phyloP scores from a whole-genome alignment of 2,329 filamentous ascomycete species.

The Beauveria brongniartii region DNA sequence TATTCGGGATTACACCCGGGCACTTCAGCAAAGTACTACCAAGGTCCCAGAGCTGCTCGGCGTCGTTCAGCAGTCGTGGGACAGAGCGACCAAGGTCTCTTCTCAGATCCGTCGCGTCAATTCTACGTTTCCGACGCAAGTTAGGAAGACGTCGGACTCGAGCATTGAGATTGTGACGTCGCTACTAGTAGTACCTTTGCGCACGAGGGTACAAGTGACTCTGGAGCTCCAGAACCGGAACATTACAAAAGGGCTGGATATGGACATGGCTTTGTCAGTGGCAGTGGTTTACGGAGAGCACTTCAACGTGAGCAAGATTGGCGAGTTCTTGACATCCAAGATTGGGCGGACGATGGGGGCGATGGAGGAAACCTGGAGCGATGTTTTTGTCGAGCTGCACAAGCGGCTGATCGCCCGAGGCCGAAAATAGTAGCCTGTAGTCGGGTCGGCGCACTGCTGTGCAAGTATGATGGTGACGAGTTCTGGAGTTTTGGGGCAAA shows the following conservation, averaged over 20 bases:
- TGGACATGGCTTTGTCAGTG: conserved; percentile 46
- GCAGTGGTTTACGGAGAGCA: conserved; percentile 68
- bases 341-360: conserved; percentile 35
- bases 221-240: conserved; percentile 46
- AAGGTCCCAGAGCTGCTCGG: conserved; percentile 49
- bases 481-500: neutral
- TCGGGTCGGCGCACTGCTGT: neutral
- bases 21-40: conserved; percentile 49
- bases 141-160: conserved; percentile 57
- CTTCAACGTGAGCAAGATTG: conserved; percentile 68
- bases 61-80: conserved; percentile 57
- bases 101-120: conserved; percentile 55
- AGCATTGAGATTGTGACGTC: conserved; percentile 53
- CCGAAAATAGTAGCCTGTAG: conserved; percentile 30
- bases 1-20: conserved; percentile 60
- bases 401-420: conserved; percentile 48
- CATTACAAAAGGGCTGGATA: conserved; percentile 41
- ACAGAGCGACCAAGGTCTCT: conserved; percentile 50
- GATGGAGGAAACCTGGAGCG: conserved; percentile 41
- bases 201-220: conserved; percentile 59
- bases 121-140: conserved; percentile 55
- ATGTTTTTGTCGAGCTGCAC: conserved; percentile 47
- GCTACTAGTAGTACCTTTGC: conserved; percentile 54
- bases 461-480: neutral
- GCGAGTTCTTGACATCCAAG: conserved; percentile 55